Base-by-base conservation (phyloP, 352 stramenopile species). In the Phytophthora ramorum region DNA sequence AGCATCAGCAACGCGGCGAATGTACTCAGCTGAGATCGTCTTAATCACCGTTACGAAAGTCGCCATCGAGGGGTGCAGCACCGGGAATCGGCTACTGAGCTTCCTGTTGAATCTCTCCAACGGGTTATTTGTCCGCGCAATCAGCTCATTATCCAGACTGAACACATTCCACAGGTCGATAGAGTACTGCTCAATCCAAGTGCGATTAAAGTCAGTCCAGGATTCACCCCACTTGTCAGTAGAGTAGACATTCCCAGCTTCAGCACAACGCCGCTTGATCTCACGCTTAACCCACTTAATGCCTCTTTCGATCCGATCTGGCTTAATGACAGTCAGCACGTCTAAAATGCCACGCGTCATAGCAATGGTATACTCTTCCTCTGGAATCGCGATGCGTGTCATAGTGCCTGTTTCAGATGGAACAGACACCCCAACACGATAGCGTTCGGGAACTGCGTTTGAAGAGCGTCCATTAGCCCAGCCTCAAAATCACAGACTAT, bases 351-450 rank as follows among this genome's bases (percentile, higher is more conserved):
- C 56, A 6, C 14, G 22, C 0, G n/a, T 7, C 56, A 56, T 64
- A 0, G 56, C 30, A 35, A 64, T 41, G 13, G 9, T 8, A 49
- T 1, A 2, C 10, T 41, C 14, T 30, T 30, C 35, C 35, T 37
- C 12, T 16, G 32, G 32, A 37, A 37, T 37, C 1, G 32, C 6
- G 32, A 12, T 12, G 7, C 34, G 12, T 46, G 19, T 17, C 32
- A 16, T 9, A 54, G n/a, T 2, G 55, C 52, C 16, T 50, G 52
- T 10, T 49, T 48, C 38, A 59, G 37, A 40, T 63, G 64, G 35
- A 73, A 68, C 3, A 68, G 20, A n/a, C 51, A 73, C 0, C 58
- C 44, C 7, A 73, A 26, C 0, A 73, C 26, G 9, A 49, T 26
- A 5, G 41, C 58, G 7, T 60, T 56, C 5, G 46, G 51, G 30